phyloP scores from a whole-genome alignment of 768 basidiomycete genomes.

The Tubosaeta sp. region DNA sequence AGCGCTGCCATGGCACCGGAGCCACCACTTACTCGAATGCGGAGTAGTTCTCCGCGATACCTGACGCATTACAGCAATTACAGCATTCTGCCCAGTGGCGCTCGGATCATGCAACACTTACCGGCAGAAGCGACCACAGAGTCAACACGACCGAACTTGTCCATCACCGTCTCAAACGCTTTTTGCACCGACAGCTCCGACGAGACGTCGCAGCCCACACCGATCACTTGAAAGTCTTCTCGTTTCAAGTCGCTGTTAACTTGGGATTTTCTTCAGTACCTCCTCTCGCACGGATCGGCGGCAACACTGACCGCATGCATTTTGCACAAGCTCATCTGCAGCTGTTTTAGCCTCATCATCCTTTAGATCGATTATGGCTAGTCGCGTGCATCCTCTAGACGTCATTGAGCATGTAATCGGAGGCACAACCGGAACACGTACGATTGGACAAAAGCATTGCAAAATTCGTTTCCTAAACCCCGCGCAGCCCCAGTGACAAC shows the following conservation, averaged over 20 bases:
- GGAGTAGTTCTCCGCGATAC: slow-evolving; percentile 84
- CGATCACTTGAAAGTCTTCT: slow-evolving; percentile 62
- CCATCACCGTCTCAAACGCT: slow-evolving; percentile 60
- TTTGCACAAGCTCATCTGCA: slow-evolving; percentile 60
- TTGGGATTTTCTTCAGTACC: slow-evolving; percentile 35
- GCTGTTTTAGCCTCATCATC: slow-evolving; percentile 62
- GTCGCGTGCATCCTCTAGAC: slow-evolving; percentile 68
- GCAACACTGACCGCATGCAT: slow-evolving; percentile 44
- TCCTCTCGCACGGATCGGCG: slow-evolving; percentile 17
- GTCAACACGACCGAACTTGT: slow-evolving; percentile 70
- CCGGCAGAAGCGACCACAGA: slow-evolving; percentile 88
- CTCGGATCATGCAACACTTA: slow-evolving; percentile 27
- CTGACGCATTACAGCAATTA: slow-evolving; percentile 33
- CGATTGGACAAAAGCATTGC: slow-evolving; percentile 66
- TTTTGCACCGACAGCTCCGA: slow-evolving; percentile 74
- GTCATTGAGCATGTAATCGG: slow-evolving; percentile 1
- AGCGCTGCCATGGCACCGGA: slow-evolving; percentile 6
- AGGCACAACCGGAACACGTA: neutral
- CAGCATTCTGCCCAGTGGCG: neutral
- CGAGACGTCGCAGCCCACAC: slow-evolving; percentile 84
- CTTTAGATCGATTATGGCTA: slow-evolving; percentile 82
- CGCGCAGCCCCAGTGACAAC: slow-evolving; percentile 91
- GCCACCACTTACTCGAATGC: slow-evolving; percentile 72
- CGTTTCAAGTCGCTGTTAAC: slow-evolving; percentile 51
- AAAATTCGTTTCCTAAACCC: slow-evolving; percentile 88